A percentile compares a stretch with the other conserved stretches of the same genome.
Evolutionary conservation across 768 basidiomycete genomes (phyloP).

Genomic region (Scleroderma citrinum): DNA sequence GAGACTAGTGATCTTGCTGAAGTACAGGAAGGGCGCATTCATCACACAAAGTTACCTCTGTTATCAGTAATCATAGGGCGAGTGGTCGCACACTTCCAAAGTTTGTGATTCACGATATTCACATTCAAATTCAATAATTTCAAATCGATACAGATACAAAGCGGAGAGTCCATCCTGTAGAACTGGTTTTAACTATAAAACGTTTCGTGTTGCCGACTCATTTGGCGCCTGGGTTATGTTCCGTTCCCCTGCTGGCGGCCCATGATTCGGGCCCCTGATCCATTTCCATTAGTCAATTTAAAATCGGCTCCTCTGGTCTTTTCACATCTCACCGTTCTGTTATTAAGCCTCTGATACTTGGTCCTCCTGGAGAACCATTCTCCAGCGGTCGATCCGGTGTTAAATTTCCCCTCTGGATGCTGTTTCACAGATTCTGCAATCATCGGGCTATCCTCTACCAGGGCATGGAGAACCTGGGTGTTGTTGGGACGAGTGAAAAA

Average conservation of each 20-base stretch:
- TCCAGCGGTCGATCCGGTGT: constrained; percentile 31
- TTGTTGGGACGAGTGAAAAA: constrained; percentile 64
- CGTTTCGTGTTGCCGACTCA: constrained; percentile 2
- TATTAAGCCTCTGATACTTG: constrained; percentile 36
- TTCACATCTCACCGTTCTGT: constrained; percentile 32
- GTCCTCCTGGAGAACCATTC: constrained; percentile 39
- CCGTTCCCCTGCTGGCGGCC: constrained; percentile 25
- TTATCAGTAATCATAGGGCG: too few species aligned
- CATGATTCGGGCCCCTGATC: constrained; percentile 27
- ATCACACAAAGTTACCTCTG: too few species aligned
- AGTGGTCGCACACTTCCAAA: too few species aligned
- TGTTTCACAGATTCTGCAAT: constrained; percentile 41
- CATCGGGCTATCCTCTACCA: constrained; percentile 44
- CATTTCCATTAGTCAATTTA: background rate
- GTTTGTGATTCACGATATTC: too few species aligned
- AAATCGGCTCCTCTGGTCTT: background rate
- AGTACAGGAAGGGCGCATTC: too few species aligned
- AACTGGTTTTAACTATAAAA: too few species aligned
- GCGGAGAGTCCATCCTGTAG: too few species aligned
- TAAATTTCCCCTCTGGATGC: constrained; percentile 32
- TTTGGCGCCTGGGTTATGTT: constrained; percentile 19
- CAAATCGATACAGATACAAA: too few species aligned
- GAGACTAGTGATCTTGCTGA: too few species aligned
- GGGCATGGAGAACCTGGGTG: constrained; percentile 42
- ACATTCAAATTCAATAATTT: too few species aligned